Conservation (phyloP, 331 rosid species). For the Cydonia oblonga region DNA sequence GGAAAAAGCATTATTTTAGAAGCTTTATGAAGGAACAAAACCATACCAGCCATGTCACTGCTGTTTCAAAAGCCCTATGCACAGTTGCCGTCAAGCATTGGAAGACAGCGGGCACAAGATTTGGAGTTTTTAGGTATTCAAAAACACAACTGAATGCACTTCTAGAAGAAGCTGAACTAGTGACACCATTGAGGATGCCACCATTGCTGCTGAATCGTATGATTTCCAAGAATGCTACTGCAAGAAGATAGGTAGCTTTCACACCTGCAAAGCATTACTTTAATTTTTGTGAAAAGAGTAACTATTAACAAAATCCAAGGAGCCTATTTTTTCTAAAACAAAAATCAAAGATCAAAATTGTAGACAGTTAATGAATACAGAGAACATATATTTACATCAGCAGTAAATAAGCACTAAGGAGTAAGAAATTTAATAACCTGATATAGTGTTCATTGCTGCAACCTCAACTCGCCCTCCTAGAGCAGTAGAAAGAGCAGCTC, state of each 20-base stretch:
- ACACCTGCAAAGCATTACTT: constrained; percentile 50
- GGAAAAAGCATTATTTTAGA: neutral
- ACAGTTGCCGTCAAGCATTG: constrained; percentile 91
- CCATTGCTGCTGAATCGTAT: constrained; percentile 97
- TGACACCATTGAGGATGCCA: constrained; percentile 81
- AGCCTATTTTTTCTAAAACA: neutral
- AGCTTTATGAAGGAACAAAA: neutral
- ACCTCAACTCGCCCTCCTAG: constrained; percentile 91
- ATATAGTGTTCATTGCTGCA: constrained; percentile 77
- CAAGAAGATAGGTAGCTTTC: constrained; percentile 97
- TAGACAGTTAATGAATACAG: constrained; percentile 7
- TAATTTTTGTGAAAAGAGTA: neutral
- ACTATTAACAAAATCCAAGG: neutral
- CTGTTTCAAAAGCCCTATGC: constrained; percentile 84
- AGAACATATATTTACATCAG: neutral
- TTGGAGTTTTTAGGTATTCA: constrained; percentile 94
- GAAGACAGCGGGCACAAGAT: constrained; percentile 89
- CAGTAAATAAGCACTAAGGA: neutral
- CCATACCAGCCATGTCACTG: constrained; percentile 84
- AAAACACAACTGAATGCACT: constrained; percentile 92
- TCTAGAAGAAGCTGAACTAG: constrained; percentile 48
- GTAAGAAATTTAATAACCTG: constrained; percentile 37
- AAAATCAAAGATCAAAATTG: neutral
- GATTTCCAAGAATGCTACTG: constrained; percentile 90
- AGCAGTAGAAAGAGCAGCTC: constrained; percentile 96